Evolutionary conservation across 83 land plant species (phyloP), one percentile per base, ranked within the genome.

Genomic region (Isoetes engelmannii): DNA sequence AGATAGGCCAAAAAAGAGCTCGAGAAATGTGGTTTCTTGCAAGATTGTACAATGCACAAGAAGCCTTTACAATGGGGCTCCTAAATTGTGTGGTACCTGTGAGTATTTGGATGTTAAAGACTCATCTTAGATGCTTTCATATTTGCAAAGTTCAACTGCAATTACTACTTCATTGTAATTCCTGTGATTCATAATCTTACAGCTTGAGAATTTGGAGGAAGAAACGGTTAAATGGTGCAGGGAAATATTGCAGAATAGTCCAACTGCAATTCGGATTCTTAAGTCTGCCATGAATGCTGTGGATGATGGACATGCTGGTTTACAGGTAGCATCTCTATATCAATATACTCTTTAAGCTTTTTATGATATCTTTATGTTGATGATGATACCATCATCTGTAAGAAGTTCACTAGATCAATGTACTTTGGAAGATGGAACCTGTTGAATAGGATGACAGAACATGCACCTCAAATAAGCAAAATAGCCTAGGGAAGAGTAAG

Each of bases 281-380:
- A 90, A 90, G 72, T 78, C 96, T 58, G 79, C 98, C 58, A 76
- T 94, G 0, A 94, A 94, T 74, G 96, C 96, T 7, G 90, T 86
- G 44, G 98, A 94, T 74, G 98, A 94, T 77, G 96, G 98, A 44
- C 98, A 94, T 77, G 92, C 92, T 54, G 98, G 96, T 45, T 88
- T 90, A 46, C 96, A 87, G 85, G 96, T 90, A 80, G 57, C 44
- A n/a, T n/a, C n/a, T n/a, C n/a, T n/a, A n/a, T n/a, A n/a, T n/a
- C n/a, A n/a, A n/a, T n/a, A n/a, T n/a, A n/a, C 7, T 8, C 37
- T 44, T 28, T 44, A 69, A 8, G 7, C 44, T 47, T 48, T 19
- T 43, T 53, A 5, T 17, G 6, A 13, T 63, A 5, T 0, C 61
- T 60, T 15, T 2, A 0, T 28, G 37, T 28, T 28, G 37, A 28